Conservation (phyloP, 2,329 filamentous ascomycete genomes). For the Alternaria novae-zelandiae region DNA sequence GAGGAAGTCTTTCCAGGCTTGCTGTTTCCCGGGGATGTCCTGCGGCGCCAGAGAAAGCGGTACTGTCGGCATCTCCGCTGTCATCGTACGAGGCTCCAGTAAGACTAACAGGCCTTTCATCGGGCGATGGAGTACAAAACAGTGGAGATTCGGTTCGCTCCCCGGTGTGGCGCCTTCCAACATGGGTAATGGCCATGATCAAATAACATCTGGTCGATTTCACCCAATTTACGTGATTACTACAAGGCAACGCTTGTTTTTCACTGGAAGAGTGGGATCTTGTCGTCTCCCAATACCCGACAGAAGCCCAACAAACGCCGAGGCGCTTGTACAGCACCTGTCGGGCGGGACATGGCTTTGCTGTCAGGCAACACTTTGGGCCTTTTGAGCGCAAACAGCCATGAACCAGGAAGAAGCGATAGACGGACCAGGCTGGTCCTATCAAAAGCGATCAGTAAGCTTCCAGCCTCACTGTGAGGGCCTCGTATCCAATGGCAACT, state of each 20-base stretch:
- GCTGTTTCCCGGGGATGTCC: not conserved
- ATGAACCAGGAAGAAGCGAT: not conserved
- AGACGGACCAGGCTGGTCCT: not conserved
- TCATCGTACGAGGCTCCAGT: not conserved
- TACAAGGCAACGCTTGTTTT: not conserved
- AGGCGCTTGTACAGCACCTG: not conserved
- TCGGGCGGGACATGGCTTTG: not conserved
- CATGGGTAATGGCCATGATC: not conserved
- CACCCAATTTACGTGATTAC: not conserved
- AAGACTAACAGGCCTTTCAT: not conserved
- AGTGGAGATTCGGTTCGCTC: not conserved
- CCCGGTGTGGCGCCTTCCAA: not conserved
- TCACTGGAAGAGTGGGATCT: not conserved
- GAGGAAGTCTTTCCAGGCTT: not conserved
- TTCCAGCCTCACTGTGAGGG: not conserved
- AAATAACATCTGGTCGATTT: not conserved
- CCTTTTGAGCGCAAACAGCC: not conserved
- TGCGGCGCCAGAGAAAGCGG: not conserved
- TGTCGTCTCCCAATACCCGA: not conserved
- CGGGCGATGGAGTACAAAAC: slow-evolving; percentile 10
- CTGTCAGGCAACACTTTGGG: not conserved
- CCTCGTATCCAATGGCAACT: not conserved
- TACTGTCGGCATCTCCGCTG: not conserved
- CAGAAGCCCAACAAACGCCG: not conserved
- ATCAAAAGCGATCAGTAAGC: not conserved